Conservation (phyloP, 2,329 filamentous ascomycete genomes). For the Domatiomyces catenatus region DNA sequence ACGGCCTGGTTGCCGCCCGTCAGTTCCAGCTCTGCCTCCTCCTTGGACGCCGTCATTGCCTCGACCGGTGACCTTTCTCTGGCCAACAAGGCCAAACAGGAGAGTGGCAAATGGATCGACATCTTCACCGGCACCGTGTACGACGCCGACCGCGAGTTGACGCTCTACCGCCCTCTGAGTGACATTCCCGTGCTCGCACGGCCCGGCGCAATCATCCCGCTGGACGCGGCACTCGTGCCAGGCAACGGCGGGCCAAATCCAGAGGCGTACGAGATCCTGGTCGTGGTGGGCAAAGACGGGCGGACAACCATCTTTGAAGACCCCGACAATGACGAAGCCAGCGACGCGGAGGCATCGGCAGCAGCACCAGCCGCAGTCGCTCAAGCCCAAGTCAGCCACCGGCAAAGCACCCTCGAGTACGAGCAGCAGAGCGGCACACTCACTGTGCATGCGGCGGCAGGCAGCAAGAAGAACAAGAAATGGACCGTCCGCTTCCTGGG, state of each 20-base stretch:
- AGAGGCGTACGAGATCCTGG: constrained; percentile 33
- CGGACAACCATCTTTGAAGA: constrained; percentile 38
- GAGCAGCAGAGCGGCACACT: constrained; percentile 12
- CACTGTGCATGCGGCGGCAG: constrained; percentile 9
- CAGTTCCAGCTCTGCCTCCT: neutral
- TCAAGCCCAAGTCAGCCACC: constrained; percentile 8
- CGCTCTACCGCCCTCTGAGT: constrained; percentile 35
- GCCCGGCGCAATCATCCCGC: constrained; percentile 43
- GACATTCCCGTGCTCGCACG: constrained; percentile 39
- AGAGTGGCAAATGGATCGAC: constrained; percentile 36
- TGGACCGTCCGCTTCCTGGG: constrained; percentile 16
- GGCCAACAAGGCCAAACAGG: neutral
- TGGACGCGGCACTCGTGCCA: constrained; percentile 32
- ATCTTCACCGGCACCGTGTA: constrained; percentile 44
- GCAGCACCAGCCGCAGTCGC: neutral
- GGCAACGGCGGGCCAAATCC: constrained; percentile 36
- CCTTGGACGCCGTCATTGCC: neutral
- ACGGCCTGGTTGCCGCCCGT: constrained; percentile 42
- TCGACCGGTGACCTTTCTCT: neutral
- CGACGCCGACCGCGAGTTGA: constrained; percentile 39
- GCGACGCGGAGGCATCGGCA: constrained; percentile 6
- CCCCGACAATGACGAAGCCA: constrained; percentile 11
- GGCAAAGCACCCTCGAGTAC: constrained; percentile 18
- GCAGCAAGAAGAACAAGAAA: neutral
- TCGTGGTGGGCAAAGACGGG: constrained; percentile 28